A percentile compares a stretch with the other conserved stretches of the same genome.
Conservation (phyloP, 495 filamentous ascomycete genomes). For the Daldinia loculata region DNA sequence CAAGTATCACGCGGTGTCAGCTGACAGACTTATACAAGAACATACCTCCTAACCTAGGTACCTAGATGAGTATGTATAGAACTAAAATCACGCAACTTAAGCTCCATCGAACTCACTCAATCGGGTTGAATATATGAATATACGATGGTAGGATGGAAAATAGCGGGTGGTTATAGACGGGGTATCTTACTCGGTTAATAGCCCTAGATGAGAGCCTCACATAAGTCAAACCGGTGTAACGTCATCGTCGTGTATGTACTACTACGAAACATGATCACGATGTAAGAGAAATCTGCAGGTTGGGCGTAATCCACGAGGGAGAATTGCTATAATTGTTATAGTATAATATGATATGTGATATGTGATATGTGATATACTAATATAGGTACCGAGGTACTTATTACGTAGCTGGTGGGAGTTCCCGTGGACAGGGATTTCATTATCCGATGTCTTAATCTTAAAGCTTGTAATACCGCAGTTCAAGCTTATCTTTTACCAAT, state of each 20-base stretch:
- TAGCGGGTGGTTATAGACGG: constrained; percentile 11
- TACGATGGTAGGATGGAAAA: constrained; percentile 3
- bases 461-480: too few species aligned
- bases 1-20: constrained; percentile 1
- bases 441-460: background rate
- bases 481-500: constrained; percentile 10
- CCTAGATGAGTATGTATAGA: background rate
- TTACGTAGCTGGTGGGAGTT: background rate
- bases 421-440: background rate
- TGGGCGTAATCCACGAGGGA: background rate
- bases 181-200: constrained; percentile 24
- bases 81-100: constrained; percentile 12
- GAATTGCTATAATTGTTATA: background rate
- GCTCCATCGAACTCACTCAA: background rate
- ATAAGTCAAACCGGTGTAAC: constrained; percentile 14
- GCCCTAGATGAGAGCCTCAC: constrained; percentile 21
- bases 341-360: background rate
- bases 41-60: background rate
- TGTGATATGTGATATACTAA: background rate
- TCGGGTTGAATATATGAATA: constrained; percentile 2
- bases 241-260: background rate
- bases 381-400: background rate
- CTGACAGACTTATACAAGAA: background rate
- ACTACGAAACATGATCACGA: background rate
- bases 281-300: background rate